Conservation (phyloP, 208 protist genomes). For the Acanthamoeba castellanii region DNA sequence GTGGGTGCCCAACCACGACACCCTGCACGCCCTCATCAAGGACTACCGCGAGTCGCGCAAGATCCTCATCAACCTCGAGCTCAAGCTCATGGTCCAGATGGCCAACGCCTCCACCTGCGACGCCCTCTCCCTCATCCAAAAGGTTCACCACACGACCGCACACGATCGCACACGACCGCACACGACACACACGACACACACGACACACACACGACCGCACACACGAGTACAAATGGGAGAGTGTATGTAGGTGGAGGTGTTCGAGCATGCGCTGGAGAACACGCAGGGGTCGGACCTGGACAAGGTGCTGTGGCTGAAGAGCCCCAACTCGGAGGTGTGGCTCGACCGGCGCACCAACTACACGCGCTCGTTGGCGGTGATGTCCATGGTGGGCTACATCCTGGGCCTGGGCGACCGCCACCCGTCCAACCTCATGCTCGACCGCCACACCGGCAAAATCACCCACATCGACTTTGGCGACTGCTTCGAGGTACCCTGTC, state of each 20-base stretch:
- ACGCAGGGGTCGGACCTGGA: slow-evolving; percentile 96
- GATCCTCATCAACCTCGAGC: slow-evolving; percentile 88
- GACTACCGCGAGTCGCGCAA: slow-evolving; percentile 95
- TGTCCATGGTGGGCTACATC: slow-evolving; percentile 99
- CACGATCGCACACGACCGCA: too few relatives aligned
- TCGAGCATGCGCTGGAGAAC: slow-evolving; percentile 95
- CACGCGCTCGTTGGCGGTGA: slow-evolving; percentile 98
- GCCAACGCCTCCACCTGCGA: slow-evolving; percentile 93
- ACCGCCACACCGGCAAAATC: slow-evolving; percentile 97
- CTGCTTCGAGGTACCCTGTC: slow-evolving; percentile 99
- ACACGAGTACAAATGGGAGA: slow-evolving; percentile 44
- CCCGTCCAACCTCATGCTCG: slow-evolving; percentile 99
- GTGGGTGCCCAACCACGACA: slow-evolving; percentile 95
- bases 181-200: slow-evolving; percentile 83
- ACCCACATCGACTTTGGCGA: slow-evolving; percentile 99
- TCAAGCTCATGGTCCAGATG: slow-evolving; percentile 88
- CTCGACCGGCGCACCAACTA: slow-evolving; percentile 98
- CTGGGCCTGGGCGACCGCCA: slow-evolving; percentile 99
- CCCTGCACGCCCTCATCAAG: slow-evolving; percentile 92
- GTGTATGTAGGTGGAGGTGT: slow-evolving; percentile 96
- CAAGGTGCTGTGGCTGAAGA: slow-evolving; percentile 98
- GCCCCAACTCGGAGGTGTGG: slow-evolving; percentile 97
- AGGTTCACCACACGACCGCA: slow-evolving; percentile 89
- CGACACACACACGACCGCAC: too few relatives aligned
- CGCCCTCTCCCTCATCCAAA: slow-evolving; percentile 97